Evolutionary conservation across 306 rosid genomes (phyloP), one percentile per base, ranked within the genome.

Genomic region (Inga laurina): DNA sequence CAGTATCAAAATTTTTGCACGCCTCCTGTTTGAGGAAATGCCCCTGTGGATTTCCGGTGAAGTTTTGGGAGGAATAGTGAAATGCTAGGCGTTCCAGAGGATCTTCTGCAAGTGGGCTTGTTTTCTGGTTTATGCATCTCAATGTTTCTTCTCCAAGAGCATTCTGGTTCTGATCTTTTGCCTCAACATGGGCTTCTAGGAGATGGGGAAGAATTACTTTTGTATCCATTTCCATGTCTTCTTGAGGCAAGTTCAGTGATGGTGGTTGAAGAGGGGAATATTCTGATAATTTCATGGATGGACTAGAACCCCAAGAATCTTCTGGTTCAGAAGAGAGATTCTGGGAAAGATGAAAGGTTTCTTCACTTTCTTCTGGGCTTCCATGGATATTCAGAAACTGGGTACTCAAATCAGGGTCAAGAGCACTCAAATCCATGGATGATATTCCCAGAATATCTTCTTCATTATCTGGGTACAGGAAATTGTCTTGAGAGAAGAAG

Each of bases 1-100:
- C 90, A 8, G 45, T 52, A 12, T 77, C 68, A 30, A 79, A 88
- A 81, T 88, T 86, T 43, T 86, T 86, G 21, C 30, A 2, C 2
- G 91, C 85, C 79, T 89, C 91, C 76, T 88, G 90, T 52, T 65
- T 88, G 56, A 91, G 82, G 68, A 84, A 85, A 62, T 82, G 76
- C 0, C 43, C 49, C 43, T 74, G 77, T 48, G 59, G 43, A 1
- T 44, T 43, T 71, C 49, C 75, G 3, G 72, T 85, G 22, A 32
- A 15, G n/a, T 14, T 32, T 65, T 85, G 83, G 46, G 81, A 71
- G 10, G 75, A 71, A n/a, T 13, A 76, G 52, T 83, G 72, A 64
- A 88, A 89, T 9, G 84, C 91, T 56, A 91, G 82, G n/a, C 90
- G 88, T 72, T 89, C 93, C 10, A 75, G 46, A 14, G 88, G 16